phyloP scores from a whole-genome alignment of 805 yeast species.

The Zygotorulaspora florentina region DNA sequence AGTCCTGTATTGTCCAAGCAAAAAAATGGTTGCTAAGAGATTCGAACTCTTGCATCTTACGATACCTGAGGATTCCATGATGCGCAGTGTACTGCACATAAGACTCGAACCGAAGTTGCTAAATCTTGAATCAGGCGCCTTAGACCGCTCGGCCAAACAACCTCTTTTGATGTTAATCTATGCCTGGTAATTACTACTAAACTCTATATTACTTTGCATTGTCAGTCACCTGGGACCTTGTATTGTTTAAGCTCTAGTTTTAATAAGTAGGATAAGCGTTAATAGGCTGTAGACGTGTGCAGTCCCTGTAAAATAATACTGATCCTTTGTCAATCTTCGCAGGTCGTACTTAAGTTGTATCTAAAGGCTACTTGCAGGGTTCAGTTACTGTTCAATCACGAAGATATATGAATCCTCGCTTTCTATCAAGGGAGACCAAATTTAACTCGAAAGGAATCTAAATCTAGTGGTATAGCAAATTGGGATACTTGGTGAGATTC shows the following conservation, averaged over 20 bases:
- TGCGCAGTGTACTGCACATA: conserved; percentile 16
- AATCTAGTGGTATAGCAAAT: too few relatives aligned
- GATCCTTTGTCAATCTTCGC: neutral
- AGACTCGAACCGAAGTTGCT: conserved; percentile 16
- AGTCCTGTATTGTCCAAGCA: conserved; percentile 7
- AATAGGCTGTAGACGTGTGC: neutral
- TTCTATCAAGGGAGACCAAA: too few relatives aligned
- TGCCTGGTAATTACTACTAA: too few relatives aligned
- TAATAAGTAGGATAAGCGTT: conserved; percentile 1
- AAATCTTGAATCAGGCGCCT: conserved; percentile 36
- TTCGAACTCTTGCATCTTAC: conserved; percentile 37
- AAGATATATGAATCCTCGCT: too few relatives aligned
- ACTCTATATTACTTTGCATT: too few relatives aligned
- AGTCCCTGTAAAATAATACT: neutral
- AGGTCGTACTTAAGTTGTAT: neutral
- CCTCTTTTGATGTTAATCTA: too few relatives aligned
- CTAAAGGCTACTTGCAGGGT: neutral
- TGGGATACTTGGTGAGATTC: too few relatives aligned
- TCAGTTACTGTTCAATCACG: too few relatives aligned
- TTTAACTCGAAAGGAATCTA: too few relatives aligned
- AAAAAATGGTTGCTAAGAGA: conserved; percentile 34
- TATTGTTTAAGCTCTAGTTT: neutral
- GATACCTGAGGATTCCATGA: conserved; percentile 34
- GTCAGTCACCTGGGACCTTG: too few relatives aligned
- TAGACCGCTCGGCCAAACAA: conserved; percentile 38